Evolutionary conservation across 257 asterid genomes (phyloP).

Genomic region (Galeopsis tetrahit): DNA sequence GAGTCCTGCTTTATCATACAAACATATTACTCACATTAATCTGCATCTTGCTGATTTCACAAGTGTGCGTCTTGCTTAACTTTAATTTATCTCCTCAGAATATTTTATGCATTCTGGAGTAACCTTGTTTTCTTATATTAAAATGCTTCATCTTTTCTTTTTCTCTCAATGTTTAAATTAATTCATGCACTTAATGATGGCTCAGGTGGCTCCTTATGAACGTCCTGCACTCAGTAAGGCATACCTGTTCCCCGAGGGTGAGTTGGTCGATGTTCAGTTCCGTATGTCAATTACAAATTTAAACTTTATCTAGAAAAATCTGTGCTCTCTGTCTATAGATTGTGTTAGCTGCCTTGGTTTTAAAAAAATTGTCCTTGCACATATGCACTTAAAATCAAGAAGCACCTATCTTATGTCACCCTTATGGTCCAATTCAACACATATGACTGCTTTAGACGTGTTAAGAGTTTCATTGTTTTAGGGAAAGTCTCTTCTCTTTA

Average conservation of each 20-base stretch:
- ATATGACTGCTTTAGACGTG: background rate
- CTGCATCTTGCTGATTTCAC: conserved; percentile 11
- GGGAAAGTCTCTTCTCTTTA: conserved; percentile 3
- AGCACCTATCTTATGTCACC: background rate
- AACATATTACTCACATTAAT: background rate
- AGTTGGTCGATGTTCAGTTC: conserved; percentile 40
- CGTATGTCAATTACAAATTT: background rate
- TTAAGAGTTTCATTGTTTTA: background rate
- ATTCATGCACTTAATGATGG: conserved; percentile 32
- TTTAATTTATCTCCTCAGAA: background rate
- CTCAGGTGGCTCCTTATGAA: conserved; percentile 99
- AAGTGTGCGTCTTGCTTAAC: conserved; percentile 15
- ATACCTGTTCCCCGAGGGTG: conserved; percentile 94
- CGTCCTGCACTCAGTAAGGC: conserved; percentile 98
- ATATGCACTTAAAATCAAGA: background rate
- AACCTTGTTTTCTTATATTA: conserved; percentile 11
- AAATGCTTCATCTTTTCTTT: conserved; percentile 3
- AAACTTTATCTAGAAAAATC: conserved; percentile 6
- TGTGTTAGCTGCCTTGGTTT: conserved; percentile 8
- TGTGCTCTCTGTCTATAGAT: background rate
- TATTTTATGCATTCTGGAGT: background rate
- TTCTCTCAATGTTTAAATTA: conserved; percentile 7
- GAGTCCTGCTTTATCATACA: background rate
- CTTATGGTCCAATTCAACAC: conserved; percentile 21
- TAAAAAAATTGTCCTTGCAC: background rate